Percentiles rank a stretch among this genome's conserved stretches.
These are phyloP conservation scores for Psilocybe cubensis DNA, from an alignment of 768 basidiomycete species.

Conservation along the genomic window DNA sequence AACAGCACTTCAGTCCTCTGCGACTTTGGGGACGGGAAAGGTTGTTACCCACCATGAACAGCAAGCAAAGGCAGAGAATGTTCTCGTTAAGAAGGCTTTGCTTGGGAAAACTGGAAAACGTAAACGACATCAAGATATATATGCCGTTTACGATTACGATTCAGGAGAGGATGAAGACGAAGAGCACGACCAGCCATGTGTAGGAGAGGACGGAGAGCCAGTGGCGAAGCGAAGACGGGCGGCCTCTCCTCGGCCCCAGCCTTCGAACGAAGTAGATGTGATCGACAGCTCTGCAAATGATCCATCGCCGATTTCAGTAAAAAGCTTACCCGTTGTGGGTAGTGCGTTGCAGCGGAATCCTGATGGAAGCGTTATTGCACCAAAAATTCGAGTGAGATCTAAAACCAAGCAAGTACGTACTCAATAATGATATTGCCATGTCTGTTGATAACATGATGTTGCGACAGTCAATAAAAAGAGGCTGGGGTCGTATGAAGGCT, in stretches of 20 bases:
- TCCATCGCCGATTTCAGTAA: slow-evolving; percentile 15
- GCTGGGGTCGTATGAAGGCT: slow-evolving; percentile 48
- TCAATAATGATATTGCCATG: background rate
- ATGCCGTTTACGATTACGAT: slow-evolving; percentile 36
- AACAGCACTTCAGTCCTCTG: slow-evolving; percentile 73
- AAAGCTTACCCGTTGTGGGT: slow-evolving; percentile 43
- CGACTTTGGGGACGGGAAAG: slow-evolving; percentile 82
- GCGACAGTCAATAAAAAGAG: slow-evolving; percentile 28
- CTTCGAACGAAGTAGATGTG: slow-evolving; percentile 1
- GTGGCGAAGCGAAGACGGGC: slow-evolving; percentile 13
- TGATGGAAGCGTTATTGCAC: slow-evolving; percentile 60
- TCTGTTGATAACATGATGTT: background rate
- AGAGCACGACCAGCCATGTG: background rate
- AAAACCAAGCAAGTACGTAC: slow-evolving; percentile 47
- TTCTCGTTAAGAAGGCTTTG: slow-evolving; percentile 55
- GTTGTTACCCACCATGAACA: slow-evolving; percentile 61
- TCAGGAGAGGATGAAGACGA: slow-evolving; percentile 26
- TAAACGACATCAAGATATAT: slow-evolving; percentile 46
- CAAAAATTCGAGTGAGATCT: slow-evolving; percentile 50
- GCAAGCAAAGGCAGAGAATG: slow-evolving; percentile 62
- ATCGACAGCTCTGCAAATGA: slow-evolving; percentile 13
- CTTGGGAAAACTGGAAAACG: slow-evolving; percentile 51
- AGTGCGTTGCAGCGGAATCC: slow-evolving; percentile 68
- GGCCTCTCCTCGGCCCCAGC: slow-evolving; percentile 1
- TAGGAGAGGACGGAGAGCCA: background rate